Base-by-base conservation (phyloP, 2,329 filamentous ascomycete species). In the Penicillium nordicum region DNA sequence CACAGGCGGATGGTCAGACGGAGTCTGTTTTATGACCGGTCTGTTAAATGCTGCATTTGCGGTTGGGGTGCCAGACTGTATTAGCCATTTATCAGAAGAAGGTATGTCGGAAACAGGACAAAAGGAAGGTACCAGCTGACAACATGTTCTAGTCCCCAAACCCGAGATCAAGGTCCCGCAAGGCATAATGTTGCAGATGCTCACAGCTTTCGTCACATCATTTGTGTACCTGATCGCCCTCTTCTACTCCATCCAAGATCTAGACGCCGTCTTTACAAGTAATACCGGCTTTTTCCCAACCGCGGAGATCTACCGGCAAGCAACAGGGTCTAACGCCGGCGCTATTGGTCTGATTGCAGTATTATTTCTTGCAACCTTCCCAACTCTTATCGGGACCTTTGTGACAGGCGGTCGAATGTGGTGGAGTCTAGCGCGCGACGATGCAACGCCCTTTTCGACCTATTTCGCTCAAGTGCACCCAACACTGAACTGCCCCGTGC, bases 31-130 rank as follows among this genome's bases (percentile, higher is more conserved):
- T 62, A 70, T 86, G 48, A 75, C 81, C 0, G 84, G 84, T 4
- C 80, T 87, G 47, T 72, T 87, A 27, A 88, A 89, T 61, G 86
- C 84, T 1, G 85, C 86, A 0, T 89, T 82, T 64, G 80, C 83
- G n/a, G 81, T 88, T 7, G 86, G 85, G 3, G 81, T 83, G 1
- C 83, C 85, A 0, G 86, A 88, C 62, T 84, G 82, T 42, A 81
- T 84, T 11, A 82, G 80, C 2, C 85, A 88, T 65, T 62, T 87
- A 25, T 80, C 83, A 0, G 84, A 88, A 68, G 84, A 87, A 58
- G 67, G 68, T 71, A 58, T 9, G 57, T 50, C 8, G 3, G 30
- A 46, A 1, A 2, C 4, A 36, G 30, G 4, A 23, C 21, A 27
- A 36, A 4, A 29, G 9, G 12, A 18, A 7, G 10, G 23, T 21